Percentiles rank a stretch among this genome's conserved stretches.
Evolutionary conservation across 352 stramenopile species (phyloP).

Genomic region (Phytophthora palmivora): DNA sequence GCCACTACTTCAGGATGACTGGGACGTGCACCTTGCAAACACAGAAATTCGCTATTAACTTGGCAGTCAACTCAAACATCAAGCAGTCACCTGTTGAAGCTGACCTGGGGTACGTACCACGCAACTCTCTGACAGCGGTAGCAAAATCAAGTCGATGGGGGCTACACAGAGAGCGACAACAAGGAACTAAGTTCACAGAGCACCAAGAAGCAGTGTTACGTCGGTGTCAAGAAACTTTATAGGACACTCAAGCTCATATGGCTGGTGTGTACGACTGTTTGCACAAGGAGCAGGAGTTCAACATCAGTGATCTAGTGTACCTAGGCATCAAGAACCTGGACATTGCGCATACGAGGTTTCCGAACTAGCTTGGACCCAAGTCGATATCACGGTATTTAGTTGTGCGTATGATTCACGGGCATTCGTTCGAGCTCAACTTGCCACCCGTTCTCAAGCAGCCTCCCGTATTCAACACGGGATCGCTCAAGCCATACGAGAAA

Average conservation of each 20-base stretch:
- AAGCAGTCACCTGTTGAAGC: too few species aligned
- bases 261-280: slow-evolving; percentile 13
- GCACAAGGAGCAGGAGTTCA: slow-evolving; percentile 16
- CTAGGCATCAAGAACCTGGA: slow-evolving; percentile 23
- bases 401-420: slow-evolving; percentile 16
- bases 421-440: slow-evolving; percentile 26
- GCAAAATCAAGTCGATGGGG: too few species aligned
- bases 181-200: too few species aligned
- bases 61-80: too few species aligned
- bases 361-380: slow-evolving; percentile 17
- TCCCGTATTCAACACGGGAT: slow-evolving; percentile 21
- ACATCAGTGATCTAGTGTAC: too few species aligned
- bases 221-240: slow-evolving; percentile 11
- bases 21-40: too few species aligned
- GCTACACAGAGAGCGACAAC: too few species aligned
- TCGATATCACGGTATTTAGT: slow-evolving; percentile 23
- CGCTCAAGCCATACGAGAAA: too few species aligned
- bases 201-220: slow-evolving; percentile 2
- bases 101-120: too few species aligned
- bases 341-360: slow-evolving; percentile 10
- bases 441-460: slow-evolving; percentile 14
- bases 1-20: too few species aligned
- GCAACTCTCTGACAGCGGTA: too few species aligned
- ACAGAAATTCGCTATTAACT: too few species aligned
- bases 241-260: slow-evolving; percentile 20